Conservation (phyloP, 768 basidiomycete species). For the Pulveroboletus sp. region DNA sequence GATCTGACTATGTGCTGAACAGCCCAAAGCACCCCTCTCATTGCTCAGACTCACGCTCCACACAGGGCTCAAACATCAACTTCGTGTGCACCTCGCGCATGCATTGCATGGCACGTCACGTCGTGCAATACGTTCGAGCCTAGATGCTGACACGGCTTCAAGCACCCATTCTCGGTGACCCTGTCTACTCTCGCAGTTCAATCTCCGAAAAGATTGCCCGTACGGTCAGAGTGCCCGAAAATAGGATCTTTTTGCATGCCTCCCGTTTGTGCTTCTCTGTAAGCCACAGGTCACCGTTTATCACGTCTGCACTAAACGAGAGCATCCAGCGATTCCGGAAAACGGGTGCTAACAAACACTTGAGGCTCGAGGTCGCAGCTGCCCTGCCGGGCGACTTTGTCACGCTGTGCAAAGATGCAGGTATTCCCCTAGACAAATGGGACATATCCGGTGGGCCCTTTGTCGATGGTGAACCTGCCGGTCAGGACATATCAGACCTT, state of each 20-base stretch:
- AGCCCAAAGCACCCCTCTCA: slow-evolving; percentile 48
- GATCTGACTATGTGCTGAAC: slow-evolving; percentile 23
- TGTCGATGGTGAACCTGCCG: slow-evolving; percentile 40
- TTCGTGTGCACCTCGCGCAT: slow-evolving; percentile 62
- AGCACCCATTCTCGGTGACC: slow-evolving; percentile 72
- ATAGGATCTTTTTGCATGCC: slow-evolving; percentile 62
- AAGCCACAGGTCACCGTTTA: slow-evolving; percentile 22
- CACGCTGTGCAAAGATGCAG: slow-evolving; percentile 44
- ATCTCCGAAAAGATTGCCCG: slow-evolving; percentile 30
- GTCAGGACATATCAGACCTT: slow-evolving; percentile 36
- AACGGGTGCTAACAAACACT: slow-evolving; percentile 43
- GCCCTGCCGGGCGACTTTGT: slow-evolving; percentile 59
- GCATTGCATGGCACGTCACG: slow-evolving; percentile 42
- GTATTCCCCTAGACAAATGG: slow-evolving; percentile 38
- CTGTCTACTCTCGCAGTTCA: slow-evolving; percentile 41
- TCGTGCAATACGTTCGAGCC: background rate
- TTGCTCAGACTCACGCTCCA: slow-evolving; percentile 54
- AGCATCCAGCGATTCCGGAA: slow-evolving; percentile 45
- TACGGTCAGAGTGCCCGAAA: slow-evolving; percentile 34
- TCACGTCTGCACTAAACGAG: background rate
- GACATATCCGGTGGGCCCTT: slow-evolving; percentile 46
- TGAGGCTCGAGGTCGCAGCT: slow-evolving; percentile 52
- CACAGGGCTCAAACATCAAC: slow-evolving; percentile 70
- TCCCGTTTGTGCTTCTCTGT: slow-evolving; percentile 57
- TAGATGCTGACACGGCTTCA: slow-evolving; percentile 11